These are phyloP conservation scores for Cyberlindnera nakhonratchasimensis DNA, from an alignment of 805 yeast species.

Conservation along the genomic window DNA sequence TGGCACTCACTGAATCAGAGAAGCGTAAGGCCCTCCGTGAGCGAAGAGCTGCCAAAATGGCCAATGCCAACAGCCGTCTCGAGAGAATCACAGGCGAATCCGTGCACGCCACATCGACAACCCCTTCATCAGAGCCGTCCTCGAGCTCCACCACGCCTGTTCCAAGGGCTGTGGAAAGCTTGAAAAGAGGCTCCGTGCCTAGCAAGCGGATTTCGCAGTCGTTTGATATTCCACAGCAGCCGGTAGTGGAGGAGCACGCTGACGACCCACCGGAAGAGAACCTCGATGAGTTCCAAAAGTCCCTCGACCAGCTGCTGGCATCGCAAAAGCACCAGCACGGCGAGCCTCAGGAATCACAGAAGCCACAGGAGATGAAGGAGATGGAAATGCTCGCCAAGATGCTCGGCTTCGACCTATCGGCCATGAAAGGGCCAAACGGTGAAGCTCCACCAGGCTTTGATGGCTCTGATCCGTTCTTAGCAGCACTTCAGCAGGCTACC, in stretches of 20 bases:
- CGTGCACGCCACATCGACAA: constrained; percentile 3
- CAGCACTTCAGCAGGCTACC: constrained; percentile 13
- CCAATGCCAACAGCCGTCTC: constrained; percentile 20
- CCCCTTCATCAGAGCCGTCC: constrained; percentile 1
- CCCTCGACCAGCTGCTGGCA: constrained; percentile 19
- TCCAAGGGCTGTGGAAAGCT: not conserved
- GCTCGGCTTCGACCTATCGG: constrained; percentile 7
- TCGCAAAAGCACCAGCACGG: constrained; percentile 10
- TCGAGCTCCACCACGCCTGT: not conserved
- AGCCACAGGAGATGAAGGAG: not conserved
- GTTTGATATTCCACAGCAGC: constrained; percentile 3
- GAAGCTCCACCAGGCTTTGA: not conserved
- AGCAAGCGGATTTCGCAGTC: constrained; percentile 22
- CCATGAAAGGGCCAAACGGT: not conserved
- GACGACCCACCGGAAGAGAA: constrained; percentile 9
- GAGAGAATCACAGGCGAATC: constrained; percentile 27
- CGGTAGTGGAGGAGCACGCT: constrained; percentile 6
- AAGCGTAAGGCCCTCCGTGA: constrained; percentile 27
- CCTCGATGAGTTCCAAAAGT: constrained; percentile 22
- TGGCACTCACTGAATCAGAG: constrained; percentile 25
- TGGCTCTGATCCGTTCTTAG: constrained; percentile 15
- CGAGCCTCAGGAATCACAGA: not conserved
- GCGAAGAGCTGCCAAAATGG: constrained; percentile 28
- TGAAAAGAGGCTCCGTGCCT: too few species aligned
- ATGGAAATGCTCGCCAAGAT: constrained; percentile 10